Base-by-base conservation (phyloP, 2,329 filamentous ascomycete species). In the Paecilomyces dactylethromorphus region DNA sequence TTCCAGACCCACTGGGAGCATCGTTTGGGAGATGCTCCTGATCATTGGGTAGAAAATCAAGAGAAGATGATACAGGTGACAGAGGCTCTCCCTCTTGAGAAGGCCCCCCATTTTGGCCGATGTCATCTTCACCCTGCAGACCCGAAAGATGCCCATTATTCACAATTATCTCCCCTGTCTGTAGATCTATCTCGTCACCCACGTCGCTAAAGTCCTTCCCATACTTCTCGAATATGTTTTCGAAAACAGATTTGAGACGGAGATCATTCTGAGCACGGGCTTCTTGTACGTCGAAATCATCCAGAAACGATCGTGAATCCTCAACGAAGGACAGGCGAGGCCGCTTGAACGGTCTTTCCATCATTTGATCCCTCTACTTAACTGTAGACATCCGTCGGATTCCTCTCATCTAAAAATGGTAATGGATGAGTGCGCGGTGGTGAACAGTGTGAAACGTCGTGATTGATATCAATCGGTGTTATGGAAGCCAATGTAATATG, bases 201-300 rank as follows among this genome's bases (percentile, higher is more conserved):
- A 93, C 82, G 3, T 87, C 89, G 1, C 86, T 86, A 68, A 96
- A 96, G 71, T 97, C 89, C 63, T 82, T 87, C 56, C 83, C 87
- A 71, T 96, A 97, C 73, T 96, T 97, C 61, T 88, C 84, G 70
- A 96, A 96, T 58, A 97, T 96, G 58, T 84, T 80, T 69, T 96
- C 92, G 71, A 96, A 94, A 4, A 86, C 86, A n/a, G 86, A 87
- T 71, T 94, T 93, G 49, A 96, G 82, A 59, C 86, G 86, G 62
- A 81, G 78, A 62, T 90, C 87, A 59, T 91, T 89, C 57, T 82
- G 81, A 55, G 84, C 82, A 63, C 89, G 83, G 54, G 83, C 85
- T 60, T 83, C 78, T 53, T 85, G 79, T 15, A 91, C 76, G 58
- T 85, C 81, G 61, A 81, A 79, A 56, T 81, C 78, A 49, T 65